These are phyloP conservation scores for Bretschneidera sinensis DNA, from an alignment of 345 rosid genomes.

Conservation along the genomic window DNA sequence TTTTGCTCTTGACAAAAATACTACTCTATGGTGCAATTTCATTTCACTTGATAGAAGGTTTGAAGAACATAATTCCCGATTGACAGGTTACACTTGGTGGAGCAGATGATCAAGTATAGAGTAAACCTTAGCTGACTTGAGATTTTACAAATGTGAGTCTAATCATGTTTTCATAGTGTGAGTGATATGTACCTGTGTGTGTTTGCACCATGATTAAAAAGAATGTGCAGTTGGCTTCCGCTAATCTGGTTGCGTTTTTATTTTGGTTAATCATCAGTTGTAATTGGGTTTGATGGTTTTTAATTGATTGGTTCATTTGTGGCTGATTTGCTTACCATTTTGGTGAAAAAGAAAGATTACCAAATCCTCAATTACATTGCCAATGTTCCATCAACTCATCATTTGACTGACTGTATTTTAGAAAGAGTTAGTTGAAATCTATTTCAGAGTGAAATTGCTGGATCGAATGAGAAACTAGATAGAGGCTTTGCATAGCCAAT, in stretches of 20 bases:
- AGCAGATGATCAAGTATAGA: conserved; percentile 62
- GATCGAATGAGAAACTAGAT: too few relatives aligned
- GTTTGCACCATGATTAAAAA: conserved; percentile 21
- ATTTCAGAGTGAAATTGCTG: too few relatives aligned
- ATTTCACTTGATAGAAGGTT: not conserved
- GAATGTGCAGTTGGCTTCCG: conserved; percentile 21
- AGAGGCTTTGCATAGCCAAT: too few relatives aligned
- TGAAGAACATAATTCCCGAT: not conserved
- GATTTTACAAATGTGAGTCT: conserved; percentile 22
- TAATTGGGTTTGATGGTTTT: conserved; percentile 28
- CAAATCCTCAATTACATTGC: too few relatives aligned
- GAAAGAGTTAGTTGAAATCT: too few relatives aligned
- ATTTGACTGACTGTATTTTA: too few relatives aligned
- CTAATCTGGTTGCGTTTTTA: conserved; percentile 35
- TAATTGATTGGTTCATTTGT: conserved; percentile 34
- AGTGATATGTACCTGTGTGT: conserved; percentile 22
- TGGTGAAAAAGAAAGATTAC: too few relatives aligned
- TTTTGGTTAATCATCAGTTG: conserved; percentile 45
- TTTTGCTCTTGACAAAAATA: too few relatives aligned
- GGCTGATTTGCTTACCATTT: conserved; percentile 11
- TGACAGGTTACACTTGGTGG: conserved; percentile 79
- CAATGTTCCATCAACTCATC: too few relatives aligned
- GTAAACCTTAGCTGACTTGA: conserved; percentile 24
- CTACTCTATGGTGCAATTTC: not conserved
- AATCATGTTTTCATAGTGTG: conserved; percentile 23